These are phyloP conservation scores for Delphinella strobiligena DNA, from an alignment of 2,329 filamentous ascomycete species.

Conservation along the genomic window DNA sequence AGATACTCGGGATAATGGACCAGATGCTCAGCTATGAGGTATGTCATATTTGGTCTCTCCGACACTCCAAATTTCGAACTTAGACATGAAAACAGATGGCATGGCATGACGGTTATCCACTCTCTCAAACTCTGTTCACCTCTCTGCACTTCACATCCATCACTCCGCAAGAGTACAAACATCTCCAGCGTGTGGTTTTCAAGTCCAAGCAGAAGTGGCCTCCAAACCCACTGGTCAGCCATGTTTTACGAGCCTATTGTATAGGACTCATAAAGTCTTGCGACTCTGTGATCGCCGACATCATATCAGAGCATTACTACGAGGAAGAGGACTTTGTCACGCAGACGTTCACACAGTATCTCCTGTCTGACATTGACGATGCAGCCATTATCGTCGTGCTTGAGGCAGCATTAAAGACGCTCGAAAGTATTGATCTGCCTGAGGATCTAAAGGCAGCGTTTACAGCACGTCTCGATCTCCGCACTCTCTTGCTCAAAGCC, in stretches of 20 bases:
- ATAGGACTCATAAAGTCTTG: slow-evolving; percentile 74
- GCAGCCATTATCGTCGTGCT: slow-evolving; percentile 45
- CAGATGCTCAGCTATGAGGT: slow-evolving; percentile 84
- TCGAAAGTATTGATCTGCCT: slow-evolving; percentile 20
- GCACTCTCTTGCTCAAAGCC: slow-evolving; percentile 29
- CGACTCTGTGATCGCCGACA: slow-evolving; percentile 61
- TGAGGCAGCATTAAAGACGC: slow-evolving; percentile 40
- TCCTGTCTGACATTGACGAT: slow-evolving; percentile 54
- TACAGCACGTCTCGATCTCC: slow-evolving; percentile 47
- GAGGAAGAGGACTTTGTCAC: slow-evolving; percentile 98
- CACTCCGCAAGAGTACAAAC: slow-evolving; percentile 28
- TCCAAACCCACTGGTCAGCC: slow-evolving; percentile 36
- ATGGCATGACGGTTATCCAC: slow-evolving; percentile 91
- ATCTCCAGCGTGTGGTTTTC: slow-evolving; percentile 15
- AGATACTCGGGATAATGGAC: slow-evolving; percentile 89
- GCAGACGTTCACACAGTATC: slow-evolving; percentile 70
- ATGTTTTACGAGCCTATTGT: slow-evolving; percentile 74
- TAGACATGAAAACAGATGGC: slow-evolving; percentile 53
- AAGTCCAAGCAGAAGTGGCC: not conserved
- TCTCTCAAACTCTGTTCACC: slow-evolving; percentile 90
- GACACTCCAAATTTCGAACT: not conserved
- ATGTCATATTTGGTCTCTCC: slow-evolving; percentile 11
- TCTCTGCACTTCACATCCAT: slow-evolving; percentile 82
- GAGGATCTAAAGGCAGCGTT: slow-evolving; percentile 15
- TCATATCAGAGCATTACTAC: slow-evolving; percentile 78